Evolutionary conservation across 2,329 filamentous ascomycete species (phyloP), one percentile per base, ranked within the genome.

Genomic region (Verticillium tricorpus): DNA sequence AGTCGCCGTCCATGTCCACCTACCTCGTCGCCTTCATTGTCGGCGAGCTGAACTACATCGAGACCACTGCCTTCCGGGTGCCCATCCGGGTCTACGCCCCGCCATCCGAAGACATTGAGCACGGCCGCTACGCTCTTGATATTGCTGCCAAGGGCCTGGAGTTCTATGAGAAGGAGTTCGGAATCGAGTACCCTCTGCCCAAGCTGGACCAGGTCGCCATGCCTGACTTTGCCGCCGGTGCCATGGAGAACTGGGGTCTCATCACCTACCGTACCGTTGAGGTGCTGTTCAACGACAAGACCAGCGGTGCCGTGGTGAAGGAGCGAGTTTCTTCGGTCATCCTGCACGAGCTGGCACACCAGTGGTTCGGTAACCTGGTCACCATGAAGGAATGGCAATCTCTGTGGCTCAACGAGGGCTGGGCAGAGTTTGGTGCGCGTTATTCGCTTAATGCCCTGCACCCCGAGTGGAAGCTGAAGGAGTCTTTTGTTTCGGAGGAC

Each of bases 321-420:
- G 91, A 97, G 79, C 89, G 93, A 45, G 91, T 98, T 60, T 94
- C 94, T 59, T 94, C 97, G 76, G 92, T 95, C 50, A 94, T 98
- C 32, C 93, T 97, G 82, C 94, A 98, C 79, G 94, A 98, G 76
- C 82, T 98, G 72, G 94, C 94, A 50, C 94, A 98, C 77, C 94
- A 97, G 77, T 98, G 94, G 94, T 98, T 98, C 72, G 94, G 94
- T 65, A 97, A 98, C 78, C 80, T 97, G 60, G 94, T 97, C 32
- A 97, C 94, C 60, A 97, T 97, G 93, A 93, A 97, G 75, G 97
- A 96, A 83, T 98, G 94, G 94, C 93, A 97, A 76, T 94, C 93
- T 60, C 80, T 98, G 8, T 98, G 94, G 94, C 85, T 98, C 60
- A 98, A 98, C 75, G 92, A 96, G 74, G 92, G 92, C 45, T 96